Evolutionary conservation across 2,329 filamentous ascomycete species (phyloP), one percentile per base, ranked within the genome.

Genomic region (Cladosporium velox): DNA sequence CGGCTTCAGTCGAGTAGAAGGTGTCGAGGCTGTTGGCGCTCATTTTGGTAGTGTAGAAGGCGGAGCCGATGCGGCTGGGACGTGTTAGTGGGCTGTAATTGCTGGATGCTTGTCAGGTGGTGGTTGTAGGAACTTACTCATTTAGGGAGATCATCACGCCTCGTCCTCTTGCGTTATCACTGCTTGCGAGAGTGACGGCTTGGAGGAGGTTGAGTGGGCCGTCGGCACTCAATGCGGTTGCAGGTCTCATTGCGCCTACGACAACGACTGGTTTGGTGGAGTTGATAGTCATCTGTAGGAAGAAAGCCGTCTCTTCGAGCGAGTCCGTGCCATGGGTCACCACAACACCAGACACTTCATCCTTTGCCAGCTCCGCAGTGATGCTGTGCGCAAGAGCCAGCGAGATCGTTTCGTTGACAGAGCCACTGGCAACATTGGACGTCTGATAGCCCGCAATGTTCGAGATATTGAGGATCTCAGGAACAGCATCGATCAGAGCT

Each of bases 281-380:
- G 69, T 83, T 82, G 38, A 88, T 74, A 0, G 85, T 87, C 3
- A 85, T 76, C 68, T 88, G 84, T 10, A 89, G 77, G 77, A 88
- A 88, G 78, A 89, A 88, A 10, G 86, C 85, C 0, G 85, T 84
- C 74, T 89, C 87, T 71, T 89, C 87, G 1, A 90, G 79, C 0
- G 86, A 88, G 71, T 90, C 88, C 10, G 88, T 90, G 58, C 88
- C 87, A 70, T 90, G 87, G 0, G 87, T 89, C 63, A 90, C 78
- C 6, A 89, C 85, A 7, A 84, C 85, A 41, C 86, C 76, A 11
- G 75, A 70, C 47, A 81, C 74, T 0, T 78, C 76, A 0, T 74
- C 72, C 66, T 79, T 79, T 30, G 82, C 80, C 4, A 87, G 77
- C 65, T 84, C 83, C 14, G 72, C 70, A 65, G 85, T 83, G 62